phyloP scores from a whole-genome alignment of 108 stramenopile species.

The Cylindrotheca closterium region DNA sequence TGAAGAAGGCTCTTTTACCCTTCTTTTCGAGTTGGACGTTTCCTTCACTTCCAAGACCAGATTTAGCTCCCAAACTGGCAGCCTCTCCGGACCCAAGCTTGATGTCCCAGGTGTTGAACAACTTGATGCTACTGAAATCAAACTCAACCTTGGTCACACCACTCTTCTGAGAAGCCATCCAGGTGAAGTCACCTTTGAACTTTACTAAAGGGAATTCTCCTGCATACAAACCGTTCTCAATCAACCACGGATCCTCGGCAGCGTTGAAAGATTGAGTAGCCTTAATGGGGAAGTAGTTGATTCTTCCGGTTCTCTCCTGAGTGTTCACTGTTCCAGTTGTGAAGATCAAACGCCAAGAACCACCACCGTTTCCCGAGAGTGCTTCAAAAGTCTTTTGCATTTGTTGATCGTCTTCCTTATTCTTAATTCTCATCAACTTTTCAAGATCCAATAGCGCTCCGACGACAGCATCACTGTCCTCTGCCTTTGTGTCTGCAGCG shows the following conservation, averaged over 20 bases:
- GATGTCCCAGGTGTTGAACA: slow-evolving; percentile 39
- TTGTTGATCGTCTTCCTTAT: slow-evolving; percentile 44
- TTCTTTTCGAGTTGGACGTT: slow-evolving; percentile 74
- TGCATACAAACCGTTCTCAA: slow-evolving; percentile 85
- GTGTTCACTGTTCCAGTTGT: slow-evolving; percentile 88
- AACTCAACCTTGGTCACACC: slow-evolving; percentile 74
- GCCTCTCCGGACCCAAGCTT: slow-evolving; percentile 36
- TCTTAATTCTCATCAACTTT: slow-evolving; percentile 61
- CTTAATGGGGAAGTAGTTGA: slow-evolving; percentile 93
- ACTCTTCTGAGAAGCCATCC: slow-evolving; percentile 34
- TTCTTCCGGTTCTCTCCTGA: slow-evolving; percentile 63
- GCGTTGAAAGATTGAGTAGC: slow-evolving; percentile 79
- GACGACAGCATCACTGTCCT: slow-evolving; percentile 71
- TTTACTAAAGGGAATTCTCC: slow-evolving; percentile 74
- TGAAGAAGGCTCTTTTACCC: slow-evolving; percentile 79
- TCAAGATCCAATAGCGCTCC: slow-evolving; percentile 66
- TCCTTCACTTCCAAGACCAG: slow-evolving; percentile 76
- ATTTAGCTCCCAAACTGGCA: slow-evolving; percentile 62
- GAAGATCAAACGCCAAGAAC: slow-evolving; percentile 86
- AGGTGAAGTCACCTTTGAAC: slow-evolving; percentile 82
- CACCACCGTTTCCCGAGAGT: slow-evolving; percentile 21
- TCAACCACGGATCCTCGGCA: slow-evolving; percentile 44
- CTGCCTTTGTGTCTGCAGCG: slow-evolving; percentile 79
- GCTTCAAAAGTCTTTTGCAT: slow-evolving; percentile 15
- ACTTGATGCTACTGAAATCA: slow-evolving; percentile 72